Evolutionary conservation across 176 grass and related monocot genomes (phyloP).

Genomic region (Tillandsia fasciculata): DNA sequence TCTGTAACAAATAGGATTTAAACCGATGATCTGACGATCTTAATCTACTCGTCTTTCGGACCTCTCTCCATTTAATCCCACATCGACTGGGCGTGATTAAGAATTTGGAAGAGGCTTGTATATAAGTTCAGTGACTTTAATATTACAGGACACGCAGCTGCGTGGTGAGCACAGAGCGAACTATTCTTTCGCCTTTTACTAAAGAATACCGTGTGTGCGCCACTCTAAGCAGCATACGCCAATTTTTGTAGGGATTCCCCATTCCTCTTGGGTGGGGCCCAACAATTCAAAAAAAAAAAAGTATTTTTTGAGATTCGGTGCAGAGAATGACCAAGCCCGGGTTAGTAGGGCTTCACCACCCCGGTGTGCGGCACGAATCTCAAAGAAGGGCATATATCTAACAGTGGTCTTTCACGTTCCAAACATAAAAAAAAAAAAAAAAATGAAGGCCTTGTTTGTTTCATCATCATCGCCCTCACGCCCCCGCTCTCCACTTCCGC

Average conservation of each 20-base stretch:
- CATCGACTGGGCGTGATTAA: neutral
- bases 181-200: conserved; percentile 68
- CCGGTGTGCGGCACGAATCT: too few relatives aligned
- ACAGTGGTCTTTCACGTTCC: too few relatives aligned
- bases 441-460: too few relatives aligned
- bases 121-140: neutral
- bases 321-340: too few relatives aligned
- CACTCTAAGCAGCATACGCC: neutral
- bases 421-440: too few relatives aligned
- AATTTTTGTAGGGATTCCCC: neutral
- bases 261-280: neutral
- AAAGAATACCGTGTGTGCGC: conserved; percentile 53
- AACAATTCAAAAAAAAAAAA: neutral
- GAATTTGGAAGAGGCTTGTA: neutral
- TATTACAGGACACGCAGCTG: conserved; percentile 12
- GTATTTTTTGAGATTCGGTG: neutral
- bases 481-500: too few relatives aligned
- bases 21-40: too few relatives aligned
- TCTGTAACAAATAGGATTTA: too few relatives aligned
- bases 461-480: too few relatives aligned
- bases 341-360: too few relatives aligned
- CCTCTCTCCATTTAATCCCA: neutral
- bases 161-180: conserved; percentile 49
- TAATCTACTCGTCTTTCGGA: too few relatives aligned
- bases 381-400: neutral